Conservation (phyloP, 1,139 yeast species). For the Pichiaceae sp. region DNA sequence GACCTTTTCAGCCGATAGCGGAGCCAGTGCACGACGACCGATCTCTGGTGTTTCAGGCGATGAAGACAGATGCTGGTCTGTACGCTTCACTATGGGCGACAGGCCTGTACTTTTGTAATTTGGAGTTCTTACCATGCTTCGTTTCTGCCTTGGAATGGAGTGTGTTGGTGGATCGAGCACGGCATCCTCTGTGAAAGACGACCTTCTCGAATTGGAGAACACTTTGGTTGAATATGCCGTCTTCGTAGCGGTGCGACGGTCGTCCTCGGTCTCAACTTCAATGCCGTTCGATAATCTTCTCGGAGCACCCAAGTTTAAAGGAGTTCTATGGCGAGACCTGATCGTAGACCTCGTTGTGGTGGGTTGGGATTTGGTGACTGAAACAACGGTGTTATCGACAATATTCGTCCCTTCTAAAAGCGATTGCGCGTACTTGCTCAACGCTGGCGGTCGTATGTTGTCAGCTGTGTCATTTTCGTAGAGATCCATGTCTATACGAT, state of each 20-base stretch:
- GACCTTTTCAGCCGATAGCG: conserved; percentile 14
- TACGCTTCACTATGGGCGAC: conserved; percentile 3
- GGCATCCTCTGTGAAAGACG: background rate
- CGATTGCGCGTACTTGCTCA: conserved; percentile 49
- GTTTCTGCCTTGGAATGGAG: background rate
- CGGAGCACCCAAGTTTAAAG: conserved; percentile 18
- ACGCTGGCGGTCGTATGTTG: conserved; percentile 51
- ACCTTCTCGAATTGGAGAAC: background rate
- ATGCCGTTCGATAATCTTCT: conserved; percentile 14
- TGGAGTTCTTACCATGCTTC: background rate
- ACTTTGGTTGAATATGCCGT: conserved; percentile 4
- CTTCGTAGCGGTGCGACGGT: background rate
- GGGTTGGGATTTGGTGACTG: background rate
- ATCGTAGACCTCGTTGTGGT: background rate
- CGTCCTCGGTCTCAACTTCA: background rate
- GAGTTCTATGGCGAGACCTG: background rate
- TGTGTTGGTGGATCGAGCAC: background rate
- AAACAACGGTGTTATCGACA: background rate
- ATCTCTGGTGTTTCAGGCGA: conserved; percentile 13
- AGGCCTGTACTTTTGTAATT: background rate
- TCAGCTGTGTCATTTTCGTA: conserved; percentile 31
- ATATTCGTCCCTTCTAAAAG: conserved; percentile 24
- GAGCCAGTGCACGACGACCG: conserved; percentile 13
- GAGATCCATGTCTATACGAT: background rate
- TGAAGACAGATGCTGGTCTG: background rate